phyloP scores from a whole-genome alignment of 2,329 filamentous ascomycete genomes.

The Monosporascus sp. region DNA sequence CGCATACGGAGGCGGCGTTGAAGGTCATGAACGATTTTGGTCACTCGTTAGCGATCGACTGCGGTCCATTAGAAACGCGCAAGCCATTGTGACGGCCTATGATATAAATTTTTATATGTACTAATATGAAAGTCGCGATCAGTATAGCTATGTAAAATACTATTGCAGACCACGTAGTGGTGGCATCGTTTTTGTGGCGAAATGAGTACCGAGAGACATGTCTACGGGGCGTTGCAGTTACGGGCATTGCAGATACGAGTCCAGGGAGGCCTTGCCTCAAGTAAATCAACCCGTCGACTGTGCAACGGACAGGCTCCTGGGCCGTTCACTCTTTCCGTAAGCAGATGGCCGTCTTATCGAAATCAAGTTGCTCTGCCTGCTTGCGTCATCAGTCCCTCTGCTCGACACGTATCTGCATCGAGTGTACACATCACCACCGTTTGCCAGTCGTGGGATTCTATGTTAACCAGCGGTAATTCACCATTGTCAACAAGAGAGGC shows the following conservation, averaged over 20 bases:
- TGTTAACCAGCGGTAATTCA: background rate
- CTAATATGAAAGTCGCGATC: background rate
- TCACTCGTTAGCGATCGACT: background rate
- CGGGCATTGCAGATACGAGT: too few relatives aligned
- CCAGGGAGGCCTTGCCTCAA: too few relatives aligned
- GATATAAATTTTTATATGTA: background rate
- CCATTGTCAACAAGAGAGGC: too few relatives aligned
- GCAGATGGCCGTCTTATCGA: background rate
- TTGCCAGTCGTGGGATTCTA: background rate
- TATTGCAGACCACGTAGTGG: too few relatives aligned
- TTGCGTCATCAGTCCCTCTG: background rate
- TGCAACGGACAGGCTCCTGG: background rate
- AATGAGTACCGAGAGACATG: too few relatives aligned
- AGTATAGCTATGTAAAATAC: too few relatives aligned
- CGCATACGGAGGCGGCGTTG: background rate
- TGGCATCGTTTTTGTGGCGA: too few relatives aligned
- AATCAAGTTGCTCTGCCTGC: background rate
- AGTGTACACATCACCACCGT: background rate
- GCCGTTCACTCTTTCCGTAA: too few relatives aligned
- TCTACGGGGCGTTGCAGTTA: background rate
- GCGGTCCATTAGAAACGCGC: background rate
- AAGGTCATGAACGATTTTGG: background rate
- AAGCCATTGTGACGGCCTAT: background rate
- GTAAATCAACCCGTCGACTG: background rate
- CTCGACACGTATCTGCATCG: background rate